A percentile compares a stretch with the other conserved stretches of the same genome.
phyloP scores from a whole-genome alignment of 2,329 filamentous ascomycete species.

The Cladophialophora exuberans region DNA sequence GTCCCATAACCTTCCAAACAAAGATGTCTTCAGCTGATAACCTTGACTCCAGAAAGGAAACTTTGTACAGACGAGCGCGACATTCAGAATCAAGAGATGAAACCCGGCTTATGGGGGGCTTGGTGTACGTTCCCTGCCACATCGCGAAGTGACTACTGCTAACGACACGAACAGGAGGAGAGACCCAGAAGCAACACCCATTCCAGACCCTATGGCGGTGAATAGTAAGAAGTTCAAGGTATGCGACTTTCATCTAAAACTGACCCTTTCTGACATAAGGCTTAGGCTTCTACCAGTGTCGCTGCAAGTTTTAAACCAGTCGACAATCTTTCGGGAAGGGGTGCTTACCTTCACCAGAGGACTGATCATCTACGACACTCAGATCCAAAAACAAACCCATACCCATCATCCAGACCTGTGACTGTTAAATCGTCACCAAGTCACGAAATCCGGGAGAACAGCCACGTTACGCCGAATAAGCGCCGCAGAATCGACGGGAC shows the following conservation, averaged over 20 bases:
- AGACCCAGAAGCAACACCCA: conserved; percentile 3
- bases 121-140: conserved; percentile 15
- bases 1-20: not conserved
- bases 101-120: conserved; percentile 18
- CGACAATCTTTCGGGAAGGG: conserved; percentile 12
- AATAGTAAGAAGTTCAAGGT: conserved; percentile 16
- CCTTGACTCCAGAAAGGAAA: not conserved
- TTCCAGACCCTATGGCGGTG: conserved; percentile 20
- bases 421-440: not conserved
- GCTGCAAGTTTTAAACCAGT: conserved; percentile 5
- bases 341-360: conserved; percentile 7
- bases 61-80: not conserved
- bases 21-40: conserved; percentile 4
- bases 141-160: conserved; percentile 4
- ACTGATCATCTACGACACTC: not conserved
- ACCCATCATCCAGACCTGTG: no score
- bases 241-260: not conserved
- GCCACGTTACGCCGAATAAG: conserved; percentile 23
- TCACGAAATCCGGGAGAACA: conserved; percentile 10
- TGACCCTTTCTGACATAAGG: not conserved
- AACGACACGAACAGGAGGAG: conserved; percentile 12
- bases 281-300: conserved; percentile 1
- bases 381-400: no score
- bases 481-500: conserved; percentile 14
- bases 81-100: conserved; percentile 18